Evolutionary conservation across 2,329 filamentous ascomycete species (phyloP).

Genomic region (Pseudonectria foliicola): DNA sequence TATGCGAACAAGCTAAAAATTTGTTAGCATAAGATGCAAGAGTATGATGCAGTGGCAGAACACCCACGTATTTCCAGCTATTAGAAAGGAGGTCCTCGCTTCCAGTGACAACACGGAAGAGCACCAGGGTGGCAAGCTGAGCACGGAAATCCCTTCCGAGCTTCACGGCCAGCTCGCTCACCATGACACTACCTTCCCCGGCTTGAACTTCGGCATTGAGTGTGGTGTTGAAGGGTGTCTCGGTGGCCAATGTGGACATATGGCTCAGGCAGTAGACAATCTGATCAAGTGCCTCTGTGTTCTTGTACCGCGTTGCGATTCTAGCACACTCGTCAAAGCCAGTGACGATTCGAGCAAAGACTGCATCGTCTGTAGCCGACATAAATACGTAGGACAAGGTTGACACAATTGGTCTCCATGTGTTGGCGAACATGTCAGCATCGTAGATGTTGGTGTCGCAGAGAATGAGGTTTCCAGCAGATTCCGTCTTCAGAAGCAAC

Average conservation of each 20-base stretch:
- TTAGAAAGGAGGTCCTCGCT: slow-evolving; percentile 70
- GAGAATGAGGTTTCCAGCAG: slow-evolving; percentile 63
- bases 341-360: slow-evolving; percentile 86
- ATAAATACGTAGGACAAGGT: slow-evolving; percentile 98
- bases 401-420: slow-evolving; percentile 90
- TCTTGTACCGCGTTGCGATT: slow-evolving; percentile 76
- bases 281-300: slow-evolving; percentile 83
- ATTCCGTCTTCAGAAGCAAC: slow-evolving; percentile 74
- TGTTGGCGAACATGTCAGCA: slow-evolving; percentile 93
- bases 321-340: slow-evolving; percentile 95
- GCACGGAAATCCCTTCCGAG: slow-evolving; percentile 91
- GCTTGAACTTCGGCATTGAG: slow-evolving; percentile 95
- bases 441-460: slow-evolving; percentile 94
- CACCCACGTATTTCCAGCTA: slow-evolving; percentile 71
- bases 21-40: slow-evolving; percentile 12
- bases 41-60: background rate
- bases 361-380: slow-evolving; percentile 93
- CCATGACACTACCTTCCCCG: slow-evolving; percentile 91
- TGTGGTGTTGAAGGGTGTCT: slow-evolving; percentile 69
- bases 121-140: slow-evolving; percentile 86
- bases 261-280: slow-evolving; percentile 85
- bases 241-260: slow-evolving; percentile 80
- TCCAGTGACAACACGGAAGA: slow-evolving; percentile 84
- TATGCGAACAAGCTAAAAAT: slow-evolving; percentile 71
- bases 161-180: slow-evolving; percentile 93